These are phyloP conservation scores for Pichia insulana DNA, from an alignment of 805 yeast genomes.

Conservation along the genomic window DNA sequence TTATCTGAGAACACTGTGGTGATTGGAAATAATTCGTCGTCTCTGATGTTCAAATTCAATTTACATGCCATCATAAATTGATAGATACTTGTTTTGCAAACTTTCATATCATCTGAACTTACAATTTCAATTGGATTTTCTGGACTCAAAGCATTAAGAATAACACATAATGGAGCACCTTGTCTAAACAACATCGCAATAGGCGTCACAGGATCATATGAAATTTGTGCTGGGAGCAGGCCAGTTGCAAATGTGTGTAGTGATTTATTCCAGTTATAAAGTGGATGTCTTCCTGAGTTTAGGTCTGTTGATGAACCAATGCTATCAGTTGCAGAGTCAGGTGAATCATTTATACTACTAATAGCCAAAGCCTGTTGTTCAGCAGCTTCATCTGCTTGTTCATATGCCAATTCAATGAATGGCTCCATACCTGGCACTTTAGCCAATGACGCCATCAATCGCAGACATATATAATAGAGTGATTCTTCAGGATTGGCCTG, in stretches of 20 bases:
- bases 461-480: constrained; percentile 56
- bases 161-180: constrained; percentile 84
- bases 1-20: constrained; percentile 81
- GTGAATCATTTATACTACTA: not conserved
- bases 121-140: constrained; percentile 45
- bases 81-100: constrained; percentile 83
- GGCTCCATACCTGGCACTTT: constrained; percentile 61
- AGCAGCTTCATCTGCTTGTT: constrained; percentile 57
- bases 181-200: constrained; percentile 82
- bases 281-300: not conserved
- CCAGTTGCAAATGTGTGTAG: constrained; percentile 66
- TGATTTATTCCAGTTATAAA: constrained; percentile 29
- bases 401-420: constrained; percentile 53
- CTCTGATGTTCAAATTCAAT: constrained; percentile 60
- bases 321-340: not conserved
- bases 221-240: constrained; percentile 60
- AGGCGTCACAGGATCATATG: constrained; percentile 89
- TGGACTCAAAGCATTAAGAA: constrained; percentile 63
- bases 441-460: constrained; percentile 46
- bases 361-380: constrained; percentile 53
- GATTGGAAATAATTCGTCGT: constrained; percentile 80
- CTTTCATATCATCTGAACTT: constrained; percentile 70
- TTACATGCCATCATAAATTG: constrained; percentile 85
- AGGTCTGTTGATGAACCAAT: not conserved
- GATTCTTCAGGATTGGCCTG: constrained; percentile 58